These are phyloP conservation scores for Xylariaceae sp. DNA, from an alignment of 2,329 filamentous ascomycete genomes.

Conservation along the genomic window DNA sequence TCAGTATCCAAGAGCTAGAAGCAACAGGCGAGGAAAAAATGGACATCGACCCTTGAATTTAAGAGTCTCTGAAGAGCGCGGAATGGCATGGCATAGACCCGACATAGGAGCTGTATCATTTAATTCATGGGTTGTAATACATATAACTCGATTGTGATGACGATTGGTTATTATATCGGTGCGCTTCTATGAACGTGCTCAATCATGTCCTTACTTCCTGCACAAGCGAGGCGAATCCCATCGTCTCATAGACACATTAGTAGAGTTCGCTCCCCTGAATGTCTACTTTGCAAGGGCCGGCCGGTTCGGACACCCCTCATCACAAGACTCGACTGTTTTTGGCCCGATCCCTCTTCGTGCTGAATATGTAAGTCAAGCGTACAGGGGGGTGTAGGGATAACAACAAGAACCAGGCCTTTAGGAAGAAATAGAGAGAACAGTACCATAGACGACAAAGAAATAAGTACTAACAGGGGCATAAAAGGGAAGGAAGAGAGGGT, in stretches of 20 bases:
- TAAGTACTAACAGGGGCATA: not conserved
- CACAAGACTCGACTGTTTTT: too few relatives aligned
- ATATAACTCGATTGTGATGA: constrained; percentile 4
- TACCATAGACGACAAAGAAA: not conserved
- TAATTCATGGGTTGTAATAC: constrained; percentile 19
- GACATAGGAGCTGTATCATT: constrained; percentile 17
- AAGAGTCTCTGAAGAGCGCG: not conserved
- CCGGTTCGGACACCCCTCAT: too few relatives aligned
- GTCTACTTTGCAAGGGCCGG: too few relatives aligned
- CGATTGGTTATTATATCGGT: not conserved
- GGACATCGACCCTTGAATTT: constrained; percentile 58
- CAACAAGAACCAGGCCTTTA: not conserved
- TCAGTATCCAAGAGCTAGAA: constrained; percentile 77
- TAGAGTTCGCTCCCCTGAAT: not conserved
- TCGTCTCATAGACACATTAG: not conserved
- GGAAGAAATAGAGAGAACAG: not conserved
- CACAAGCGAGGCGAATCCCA: not conserved
- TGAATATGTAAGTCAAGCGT: not conserved
- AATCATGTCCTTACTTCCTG: not conserved
- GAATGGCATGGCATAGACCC: constrained; percentile 7
- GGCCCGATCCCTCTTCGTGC: not conserved
- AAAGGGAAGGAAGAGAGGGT: not conserved
- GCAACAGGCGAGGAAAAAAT: constrained; percentile 63
- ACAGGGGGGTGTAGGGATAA: not conserved
- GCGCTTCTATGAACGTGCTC: not conserved